Evolutionary conservation across 345 rosid genomes (phyloP), one percentile per base, ranked within the genome.

Genomic region (Brassica incana): DNA sequence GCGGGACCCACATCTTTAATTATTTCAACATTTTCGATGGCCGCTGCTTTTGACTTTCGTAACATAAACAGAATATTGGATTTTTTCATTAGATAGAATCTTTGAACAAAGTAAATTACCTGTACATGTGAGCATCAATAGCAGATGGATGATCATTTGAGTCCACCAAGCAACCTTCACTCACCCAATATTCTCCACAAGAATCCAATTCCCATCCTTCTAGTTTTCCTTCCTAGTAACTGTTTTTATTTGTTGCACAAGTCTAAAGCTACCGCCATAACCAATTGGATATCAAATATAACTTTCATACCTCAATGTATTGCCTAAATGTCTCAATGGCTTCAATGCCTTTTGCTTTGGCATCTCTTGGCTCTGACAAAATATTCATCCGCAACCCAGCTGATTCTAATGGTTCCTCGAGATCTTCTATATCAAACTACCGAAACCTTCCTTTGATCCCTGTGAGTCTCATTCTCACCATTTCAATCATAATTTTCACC

Each of bases 181-280:
- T 91, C 20, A 95, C 99, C 93, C 92, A 92, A 78, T 97, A 95
- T 29, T 95, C 97, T 18, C 97, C 97, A 68, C 99, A 92, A 0
- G 90, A 83, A 50, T 88, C 99, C 73, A 95, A 12, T 81, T 92
- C 92, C 99, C 97, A 95, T 1, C 97, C 97, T 76, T 82, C 77
- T 5, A 92, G 71, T 78, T 77, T 59, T 50, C 95, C 95, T 68
- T 88, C 92, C 99, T 95, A 77, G 12, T 43, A 45, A 60, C 40
- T 45, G 62, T 77, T 67, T 18, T 45, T 8, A 70, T 64, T 25
- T 38, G 11, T 33, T 33, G 30, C 30, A 43, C 10, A 54, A 65
- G 16, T 56, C 23, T 59, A 58, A 2, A 14, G 14, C 43, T 16
- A 72, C 1, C 23, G 0, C 1, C 20, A 3, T 0, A 40, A 45